These are phyloP conservation scores for Xylariaceae sp. DNA, from an alignment of 2,329 filamentous ascomycete species.

Conservation along the genomic window DNA sequence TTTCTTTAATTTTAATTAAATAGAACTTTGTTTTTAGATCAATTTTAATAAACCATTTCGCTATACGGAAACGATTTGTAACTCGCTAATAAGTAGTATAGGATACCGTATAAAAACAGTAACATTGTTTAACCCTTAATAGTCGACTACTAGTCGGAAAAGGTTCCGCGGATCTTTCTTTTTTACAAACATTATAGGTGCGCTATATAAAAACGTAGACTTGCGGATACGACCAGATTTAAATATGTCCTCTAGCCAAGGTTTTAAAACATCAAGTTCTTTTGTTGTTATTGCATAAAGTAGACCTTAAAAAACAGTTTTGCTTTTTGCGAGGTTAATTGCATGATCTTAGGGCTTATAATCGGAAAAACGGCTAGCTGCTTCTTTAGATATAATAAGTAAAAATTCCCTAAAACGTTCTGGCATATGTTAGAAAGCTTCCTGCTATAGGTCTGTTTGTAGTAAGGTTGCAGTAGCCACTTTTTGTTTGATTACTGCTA, in stretches of 20 bases:
- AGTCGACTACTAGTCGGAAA: constrained; percentile 1
- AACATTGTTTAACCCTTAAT: background rate
- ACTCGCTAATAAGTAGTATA: background rate
- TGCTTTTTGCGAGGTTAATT: background rate
- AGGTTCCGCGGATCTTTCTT: background rate
- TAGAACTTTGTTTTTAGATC: too few species aligned
- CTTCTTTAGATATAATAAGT: background rate
- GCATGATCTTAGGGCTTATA: background rate
- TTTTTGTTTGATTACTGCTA: background rate
- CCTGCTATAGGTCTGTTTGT: too few species aligned
- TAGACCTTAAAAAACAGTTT: background rate
- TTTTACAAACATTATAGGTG: too few species aligned
- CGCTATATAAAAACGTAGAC: too few species aligned
- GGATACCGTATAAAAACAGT: constrained; percentile 1
- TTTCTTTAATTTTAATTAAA: constrained; percentile 16
- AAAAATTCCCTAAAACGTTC: background rate
- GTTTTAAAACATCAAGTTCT: background rate
- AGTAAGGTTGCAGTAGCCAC: background rate
- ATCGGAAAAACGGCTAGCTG: too few species aligned
- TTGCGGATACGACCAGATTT: background rate
- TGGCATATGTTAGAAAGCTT: background rate
- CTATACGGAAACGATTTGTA: background rate
- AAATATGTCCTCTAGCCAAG: background rate
- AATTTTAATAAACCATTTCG: too few species aligned
- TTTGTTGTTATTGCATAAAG: background rate